Percentiles rank a stretch among this genome's conserved stretches.
Evolutionary conservation across 768 basidiomycete species (phyloP).

Genomic region (Rhizopogon vulgaris): DNA sequence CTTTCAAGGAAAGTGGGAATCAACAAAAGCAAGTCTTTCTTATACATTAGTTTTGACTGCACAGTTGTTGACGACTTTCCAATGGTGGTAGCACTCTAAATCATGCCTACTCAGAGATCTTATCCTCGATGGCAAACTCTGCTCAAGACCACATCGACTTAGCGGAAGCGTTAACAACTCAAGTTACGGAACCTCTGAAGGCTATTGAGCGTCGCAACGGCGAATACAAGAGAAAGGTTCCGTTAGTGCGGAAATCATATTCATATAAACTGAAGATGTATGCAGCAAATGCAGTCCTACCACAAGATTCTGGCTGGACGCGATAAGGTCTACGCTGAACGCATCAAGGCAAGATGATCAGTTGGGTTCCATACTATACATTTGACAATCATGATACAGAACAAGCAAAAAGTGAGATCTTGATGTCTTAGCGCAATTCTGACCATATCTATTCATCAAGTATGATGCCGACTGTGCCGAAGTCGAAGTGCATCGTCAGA

Average conservation of each 20-base stretch:
- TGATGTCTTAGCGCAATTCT: slow-evolving; percentile 4
- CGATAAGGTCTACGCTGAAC: slow-evolving; percentile 61
- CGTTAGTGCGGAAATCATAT: not conserved
- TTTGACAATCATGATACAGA: slow-evolving; percentile 10
- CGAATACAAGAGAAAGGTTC: slow-evolving; percentile 62
- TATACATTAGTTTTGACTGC: not conserved
- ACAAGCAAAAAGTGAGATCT: slow-evolving; percentile 25
- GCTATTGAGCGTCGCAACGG: slow-evolving; percentile 57
- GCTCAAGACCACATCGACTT: slow-evolving; percentile 67
- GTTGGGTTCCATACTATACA: not conserved
- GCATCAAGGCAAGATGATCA: slow-evolving; percentile 50
- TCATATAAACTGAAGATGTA: slow-evolving; percentile 8
- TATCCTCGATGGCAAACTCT: slow-evolving; percentile 49
- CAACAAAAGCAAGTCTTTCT: slow-evolving; percentile 43
- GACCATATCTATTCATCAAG: slow-evolving; percentile 28
- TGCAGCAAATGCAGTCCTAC: slow-evolving; percentile 63
- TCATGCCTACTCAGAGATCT: slow-evolving; percentile 61
- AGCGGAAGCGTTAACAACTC: slow-evolving; percentile 52
- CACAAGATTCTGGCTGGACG: slow-evolving; percentile 66
- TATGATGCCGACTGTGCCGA: slow-evolving; percentile 77
- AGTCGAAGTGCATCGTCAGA: slow-evolving; percentile 68
- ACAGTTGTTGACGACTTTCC: slow-evolving; percentile 11
- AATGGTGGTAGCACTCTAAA: slow-evolving; percentile 54
- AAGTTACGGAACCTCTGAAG: slow-evolving; percentile 61
- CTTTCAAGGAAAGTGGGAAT: slow-evolving; percentile 46